These are phyloP conservation scores for Coniophora puteana DNA, from an alignment of 1,284 basidiomycete genomes.

Conservation along the genomic window DNA sequence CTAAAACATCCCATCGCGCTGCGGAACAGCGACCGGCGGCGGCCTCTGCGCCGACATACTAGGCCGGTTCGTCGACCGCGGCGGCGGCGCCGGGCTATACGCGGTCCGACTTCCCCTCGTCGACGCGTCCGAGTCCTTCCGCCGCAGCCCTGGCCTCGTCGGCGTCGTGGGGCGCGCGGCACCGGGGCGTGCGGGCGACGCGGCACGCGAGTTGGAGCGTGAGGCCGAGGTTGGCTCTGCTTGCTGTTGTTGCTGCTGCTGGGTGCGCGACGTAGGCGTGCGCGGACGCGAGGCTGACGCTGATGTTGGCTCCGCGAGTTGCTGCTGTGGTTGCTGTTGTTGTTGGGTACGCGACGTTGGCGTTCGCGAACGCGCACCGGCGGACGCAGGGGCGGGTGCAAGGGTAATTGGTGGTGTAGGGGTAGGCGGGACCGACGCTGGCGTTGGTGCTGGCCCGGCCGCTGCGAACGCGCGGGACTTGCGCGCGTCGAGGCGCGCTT, in stretches of 20 bases:
- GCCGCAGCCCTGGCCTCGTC: conserved; percentile 6
- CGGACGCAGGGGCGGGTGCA: conserved; percentile 22
- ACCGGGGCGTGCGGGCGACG: conserved; percentile 14
- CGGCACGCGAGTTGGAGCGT: conserved; percentile 1
- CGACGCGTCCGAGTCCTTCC: conserved; percentile 19
- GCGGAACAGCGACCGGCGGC: conserved; percentile 43
- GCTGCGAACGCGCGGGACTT: conserved; percentile 15
- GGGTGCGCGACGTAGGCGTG: conserved; percentile 13
- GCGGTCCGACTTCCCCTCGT: conserved; percentile 24
- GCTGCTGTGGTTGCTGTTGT: too few relatives aligned
- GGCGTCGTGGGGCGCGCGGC: conserved; percentile 7
- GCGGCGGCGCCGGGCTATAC: conserved; percentile 49
- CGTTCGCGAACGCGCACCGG: conserved; percentile 25
- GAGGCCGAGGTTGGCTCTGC: conserved; percentile 11
- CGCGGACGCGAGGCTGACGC: conserved; percentile 18
- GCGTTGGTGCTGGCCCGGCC: conserved; percentile 24
- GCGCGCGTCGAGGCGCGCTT: conserved; percentile 34
- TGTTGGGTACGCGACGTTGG: too few relatives aligned
- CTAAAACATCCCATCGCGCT: conserved; percentile 58
- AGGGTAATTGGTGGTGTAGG: conserved; percentile 20
- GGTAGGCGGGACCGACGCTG: conserved; percentile 20
- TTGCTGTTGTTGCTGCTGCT: too few relatives aligned
- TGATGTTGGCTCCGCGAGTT: conserved; percentile 17
- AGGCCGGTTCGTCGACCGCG: conserved; percentile 61
- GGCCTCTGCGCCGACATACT: conserved; percentile 47